Evolutionary conservation across 2,329 filamentous ascomycete species (phyloP), one percentile per base, ranked within the genome.

Genomic region (Knufia fluminis): DNA sequence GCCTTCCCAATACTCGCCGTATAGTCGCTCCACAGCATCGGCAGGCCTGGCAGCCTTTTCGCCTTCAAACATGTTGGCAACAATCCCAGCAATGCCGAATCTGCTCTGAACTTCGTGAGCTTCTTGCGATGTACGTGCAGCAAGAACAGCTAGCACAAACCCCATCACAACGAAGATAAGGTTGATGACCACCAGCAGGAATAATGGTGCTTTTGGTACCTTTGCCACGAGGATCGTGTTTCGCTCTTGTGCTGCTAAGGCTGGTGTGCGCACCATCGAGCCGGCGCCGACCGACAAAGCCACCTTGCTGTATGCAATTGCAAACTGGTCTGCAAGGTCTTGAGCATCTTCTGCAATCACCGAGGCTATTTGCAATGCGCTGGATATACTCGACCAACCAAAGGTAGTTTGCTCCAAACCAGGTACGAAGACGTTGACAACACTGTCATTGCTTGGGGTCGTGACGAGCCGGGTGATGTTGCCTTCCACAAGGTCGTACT

Each of bases 401-500:
- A 45, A 45, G 9, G 4, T 9, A 12, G 42, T 38, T 22, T 47
- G 35, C 31, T 6, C 20, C 31, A 38, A 16, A 4, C 20, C 32
- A 17, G 35, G 19, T 19, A n/a, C 35, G 8, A 35, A 38, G 20
- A 47, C 32, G 28, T 47, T 47, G 7, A 16, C 45, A 28, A 52
- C 49, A 6, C 54, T 55, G 3, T 41, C 53, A 28, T 58, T 57
- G 44, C 54, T 57, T 2, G 24, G 24, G 1, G 23, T 51, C 2
- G 49, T 32, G 1, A 32, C 28, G 17, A 58, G 54, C 9, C 52
- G 52, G 3, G 46, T 48, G 10, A 58, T 26, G 19, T 36, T 51
- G 16, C 52, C 50, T 24, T 60, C 57, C 23, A 59, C 32, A 1
- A 46, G 49, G 31, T 51, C 46, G 40, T 61, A 62, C n/a, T 51